Conservation (phyloP, 2,329 filamentous ascomycete genomes). For the Apiospora malaysiana region DNA sequence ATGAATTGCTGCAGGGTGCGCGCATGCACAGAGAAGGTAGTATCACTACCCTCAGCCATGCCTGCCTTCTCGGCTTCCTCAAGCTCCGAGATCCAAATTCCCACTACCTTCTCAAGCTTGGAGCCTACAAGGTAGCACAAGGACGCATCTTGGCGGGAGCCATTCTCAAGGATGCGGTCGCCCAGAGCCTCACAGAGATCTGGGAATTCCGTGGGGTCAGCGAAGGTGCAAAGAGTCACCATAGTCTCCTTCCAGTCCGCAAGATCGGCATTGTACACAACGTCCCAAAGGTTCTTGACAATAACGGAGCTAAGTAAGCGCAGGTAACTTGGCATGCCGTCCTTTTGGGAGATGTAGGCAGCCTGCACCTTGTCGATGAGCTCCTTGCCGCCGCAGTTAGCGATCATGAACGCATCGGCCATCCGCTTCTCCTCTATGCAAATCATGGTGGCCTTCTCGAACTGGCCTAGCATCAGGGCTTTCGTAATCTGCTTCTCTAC, state of each 20-base stretch:
- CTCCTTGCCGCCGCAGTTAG: slow-evolving; percentile 92
- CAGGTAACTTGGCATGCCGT: slow-evolving; percentile 86
- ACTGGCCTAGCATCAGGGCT: slow-evolving; percentile 87
- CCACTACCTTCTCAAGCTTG: slow-evolving; percentile 95
- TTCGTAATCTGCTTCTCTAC: slow-evolving; percentile 87
- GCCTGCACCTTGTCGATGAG: slow-evolving; percentile 93
- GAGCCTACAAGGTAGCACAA: slow-evolving; percentile 97
- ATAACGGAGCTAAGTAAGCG: slow-evolving; percentile 90
- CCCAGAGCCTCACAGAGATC: slow-evolving; percentile 95
- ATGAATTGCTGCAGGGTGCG: slow-evolving; percentile 90
- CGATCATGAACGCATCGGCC: slow-evolving; percentile 97
- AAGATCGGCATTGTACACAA: slow-evolving; percentile 94
- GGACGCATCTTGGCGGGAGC: slow-evolving; percentile 84
- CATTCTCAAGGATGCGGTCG: slow-evolving; percentile 83
- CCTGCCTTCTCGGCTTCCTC: slow-evolving; percentile 81
- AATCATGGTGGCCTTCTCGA: slow-evolving; percentile 86
- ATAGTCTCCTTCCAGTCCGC: slow-evolving; percentile 97
- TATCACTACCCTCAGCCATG: slow-evolving; percentile 74
- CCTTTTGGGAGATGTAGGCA: slow-evolving; percentile 85
- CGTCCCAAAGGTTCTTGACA: slow-evolving; percentile 96
- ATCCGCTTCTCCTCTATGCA: slow-evolving; percentile 88
- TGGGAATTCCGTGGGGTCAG: slow-evolving; percentile 87
- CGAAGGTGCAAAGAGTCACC: slow-evolving; percentile 94
- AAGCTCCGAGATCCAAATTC: slow-evolving; percentile 91
- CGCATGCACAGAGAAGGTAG: slow-evolving; percentile 90